Evolutionary conservation across 495 filamentous ascomycete species (phyloP).

Genomic region (Podospora pseudocomata): DNA sequence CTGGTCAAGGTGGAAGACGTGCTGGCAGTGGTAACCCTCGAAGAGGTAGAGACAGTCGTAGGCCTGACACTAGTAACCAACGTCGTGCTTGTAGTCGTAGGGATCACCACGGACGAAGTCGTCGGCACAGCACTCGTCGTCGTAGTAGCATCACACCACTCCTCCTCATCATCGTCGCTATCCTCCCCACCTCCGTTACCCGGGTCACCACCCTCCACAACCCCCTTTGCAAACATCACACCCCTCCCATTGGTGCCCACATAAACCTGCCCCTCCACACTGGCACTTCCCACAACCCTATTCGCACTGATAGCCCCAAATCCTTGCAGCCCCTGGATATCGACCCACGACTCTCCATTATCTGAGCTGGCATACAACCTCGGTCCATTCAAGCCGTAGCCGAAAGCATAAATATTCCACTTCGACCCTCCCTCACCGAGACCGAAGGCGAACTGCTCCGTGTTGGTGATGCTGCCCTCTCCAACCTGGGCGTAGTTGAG

Average conservation of each 20-base stretch:
- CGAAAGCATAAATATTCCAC: slow-evolving; percentile 52
- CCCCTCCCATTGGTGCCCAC: slow-evolving; percentile 59
- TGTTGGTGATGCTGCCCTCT: slow-evolving; percentile 35
- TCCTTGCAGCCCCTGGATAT: slow-evolving; percentile 52
- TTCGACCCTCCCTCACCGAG: slow-evolving; percentile 29
- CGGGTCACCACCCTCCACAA: slow-evolving; percentile 13
- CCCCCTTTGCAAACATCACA: slow-evolving; percentile 48
- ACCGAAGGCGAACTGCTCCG: slow-evolving; percentile 47
- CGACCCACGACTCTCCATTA: slow-evolving; percentile 46
- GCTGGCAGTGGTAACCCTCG: slow-evolving; percentile 8
- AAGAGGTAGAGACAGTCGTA: slow-evolving; percentile 6
- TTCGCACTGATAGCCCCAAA: slow-evolving; percentile 49
- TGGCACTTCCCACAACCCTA: slow-evolving; percentile 47
- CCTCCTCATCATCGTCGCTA: neutral
- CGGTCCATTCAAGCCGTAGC: slow-evolving; percentile 39
- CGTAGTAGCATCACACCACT: slow-evolving; percentile 1
- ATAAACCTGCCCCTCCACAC: slow-evolving; percentile 51
- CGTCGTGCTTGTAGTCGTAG: slow-evolving; percentile 11
- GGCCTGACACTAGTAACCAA: slow-evolving; percentile 1
- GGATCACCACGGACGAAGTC: slow-evolving; percentile 8
- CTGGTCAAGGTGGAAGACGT: neutral
- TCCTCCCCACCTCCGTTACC: neutral
- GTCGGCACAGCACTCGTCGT: slow-evolving; percentile 3
- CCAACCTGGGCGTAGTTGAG: slow-evolving; percentile 41
- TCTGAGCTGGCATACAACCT: slow-evolving; percentile 52